These are phyloP conservation scores for Alternaria atra DNA, from an alignment of 2,329 filamentous ascomycete genomes.

Conservation along the genomic window DNA sequence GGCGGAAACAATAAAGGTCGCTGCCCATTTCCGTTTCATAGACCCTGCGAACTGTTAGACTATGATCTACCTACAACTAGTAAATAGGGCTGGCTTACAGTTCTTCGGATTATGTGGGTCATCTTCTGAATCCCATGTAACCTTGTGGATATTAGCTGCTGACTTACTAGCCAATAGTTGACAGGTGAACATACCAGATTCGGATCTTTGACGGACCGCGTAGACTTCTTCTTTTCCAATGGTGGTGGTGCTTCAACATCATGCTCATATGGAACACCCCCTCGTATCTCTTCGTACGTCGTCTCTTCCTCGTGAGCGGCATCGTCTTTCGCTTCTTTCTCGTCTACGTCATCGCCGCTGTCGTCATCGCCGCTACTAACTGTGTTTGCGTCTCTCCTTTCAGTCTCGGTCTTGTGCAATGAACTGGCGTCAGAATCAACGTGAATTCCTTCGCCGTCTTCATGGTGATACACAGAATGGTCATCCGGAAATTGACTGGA, in stretches of 20 bases:
- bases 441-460: conserved; percentile 38
- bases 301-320: conserved; percentile 17
- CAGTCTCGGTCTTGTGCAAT: conserved; percentile 37
- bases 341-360: conserved; percentile 16
- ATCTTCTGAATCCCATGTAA: conserved; percentile 58
- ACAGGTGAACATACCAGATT: conserved; percentile 37
- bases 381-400: conserved; percentile 26
- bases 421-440: conserved; percentile 32
- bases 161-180: neutral
- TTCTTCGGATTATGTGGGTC: conserved; percentile 56
- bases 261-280: conserved; percentile 40
- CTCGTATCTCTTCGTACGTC: conserved; percentile 39
- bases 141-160: conserved; percentile 31
- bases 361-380: conserved; percentile 19
- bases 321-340: conserved; percentile 25
- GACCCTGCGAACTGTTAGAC: conserved; percentile 12
- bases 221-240: conserved; percentile 40
- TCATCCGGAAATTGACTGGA: conserved; percentile 47
- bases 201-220: conserved; percentile 40
- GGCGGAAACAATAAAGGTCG: conserved; percentile 55
- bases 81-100: conserved; percentile 5
- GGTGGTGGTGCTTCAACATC: conserved; percentile 38
- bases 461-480: conserved; percentile 47
- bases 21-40: conserved; percentile 55
- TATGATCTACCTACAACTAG: neutral